Evolutionary conservation across 306 rosid species (phyloP).

Genomic region (Bauhinia variegata): DNA sequence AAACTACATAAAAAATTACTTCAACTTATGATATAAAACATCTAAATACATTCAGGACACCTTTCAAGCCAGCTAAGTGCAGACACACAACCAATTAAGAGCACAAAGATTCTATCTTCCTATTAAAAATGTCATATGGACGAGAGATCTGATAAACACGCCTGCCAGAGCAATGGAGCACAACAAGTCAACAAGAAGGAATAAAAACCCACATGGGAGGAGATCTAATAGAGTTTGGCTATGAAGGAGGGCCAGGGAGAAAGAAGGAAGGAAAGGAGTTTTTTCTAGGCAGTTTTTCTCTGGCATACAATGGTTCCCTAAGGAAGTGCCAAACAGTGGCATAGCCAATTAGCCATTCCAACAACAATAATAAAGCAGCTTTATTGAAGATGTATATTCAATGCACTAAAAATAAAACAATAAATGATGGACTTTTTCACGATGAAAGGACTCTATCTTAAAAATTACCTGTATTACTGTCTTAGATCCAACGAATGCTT

Average conservation of each 20-base stretch:
- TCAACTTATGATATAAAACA: conserved; percentile 11
- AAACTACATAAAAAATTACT: background rate
- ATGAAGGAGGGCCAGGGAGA: background rate
- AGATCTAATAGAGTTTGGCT: background rate
- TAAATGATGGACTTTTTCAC: background rate
- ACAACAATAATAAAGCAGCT: background rate
- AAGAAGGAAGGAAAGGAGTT: background rate
- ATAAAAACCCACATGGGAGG: background rate
- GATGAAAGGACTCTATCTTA: conserved; percentile 9
- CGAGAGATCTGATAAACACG: background rate
- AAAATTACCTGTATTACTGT: conserved; percentile 88
- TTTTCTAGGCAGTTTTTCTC: background rate
- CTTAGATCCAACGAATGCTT: conserved; percentile 94
- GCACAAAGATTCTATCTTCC: no score
- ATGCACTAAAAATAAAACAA: background rate
- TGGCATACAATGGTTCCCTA: background rate
- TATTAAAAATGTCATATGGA: background rate
- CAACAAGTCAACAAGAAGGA: background rate
- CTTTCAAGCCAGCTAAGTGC: conserved; percentile 25
- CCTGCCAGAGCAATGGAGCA: conserved; percentile 2
- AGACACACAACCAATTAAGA: background rate
- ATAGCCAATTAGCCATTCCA: background rate
- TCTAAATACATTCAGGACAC: background rate
- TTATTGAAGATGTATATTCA: conserved; percentile 7
- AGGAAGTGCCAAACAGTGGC: background rate